phyloP scores from a whole-genome alignment of 768 basidiomycete genomes.

The Rhodotorula diobovata region DNA sequence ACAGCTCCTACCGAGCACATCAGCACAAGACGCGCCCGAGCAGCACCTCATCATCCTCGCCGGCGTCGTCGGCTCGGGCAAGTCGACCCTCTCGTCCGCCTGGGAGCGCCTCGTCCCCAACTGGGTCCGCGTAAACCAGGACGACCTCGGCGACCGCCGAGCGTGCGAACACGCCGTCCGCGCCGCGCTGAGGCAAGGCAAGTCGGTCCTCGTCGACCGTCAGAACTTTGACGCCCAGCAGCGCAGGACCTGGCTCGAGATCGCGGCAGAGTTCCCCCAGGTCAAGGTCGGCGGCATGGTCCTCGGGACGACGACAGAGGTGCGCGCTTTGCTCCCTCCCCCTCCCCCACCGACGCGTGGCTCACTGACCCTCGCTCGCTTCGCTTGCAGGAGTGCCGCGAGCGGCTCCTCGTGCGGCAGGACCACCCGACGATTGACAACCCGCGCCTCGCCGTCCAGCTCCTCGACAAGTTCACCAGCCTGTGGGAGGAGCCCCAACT shows the following conservation, averaged over 20 bases:
- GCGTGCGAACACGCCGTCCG: slow-evolving; percentile 29
- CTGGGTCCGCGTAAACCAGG: slow-evolving; percentile 36
- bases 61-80: slow-evolving; percentile 35
- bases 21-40: neutral
- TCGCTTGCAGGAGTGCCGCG: slow-evolving; percentile 17
- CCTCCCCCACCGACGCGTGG: neutral
- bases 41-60: slow-evolving; percentile 23
- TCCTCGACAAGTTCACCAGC: slow-evolving; percentile 32
- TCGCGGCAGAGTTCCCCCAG: slow-evolving; percentile 22
- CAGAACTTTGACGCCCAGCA: slow-evolving; percentile 38
- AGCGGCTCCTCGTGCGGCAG: slow-evolving; percentile 15
- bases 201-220: slow-evolving; percentile 31
- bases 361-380: no score
- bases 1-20: no score
- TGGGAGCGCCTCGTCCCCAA: slow-evolving; percentile 8
- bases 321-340: neutral
- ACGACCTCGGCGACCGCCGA: slow-evolving; percentile 32
- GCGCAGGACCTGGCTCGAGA: slow-evolving; percentile 33
- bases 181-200: neutral
- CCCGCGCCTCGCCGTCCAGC: slow-evolving; percentile 21
- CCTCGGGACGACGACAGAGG: slow-evolving; percentile 22
- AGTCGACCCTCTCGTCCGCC: slow-evolving; percentile 14
- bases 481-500: slow-evolving; percentile 25
- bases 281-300: slow-evolving; percentile 28
- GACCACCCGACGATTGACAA: slow-evolving; percentile 35